phyloP scores from a whole-genome alignment of 1,284 basidiomycete species.

The Rhodotorula sp. region DNA sequence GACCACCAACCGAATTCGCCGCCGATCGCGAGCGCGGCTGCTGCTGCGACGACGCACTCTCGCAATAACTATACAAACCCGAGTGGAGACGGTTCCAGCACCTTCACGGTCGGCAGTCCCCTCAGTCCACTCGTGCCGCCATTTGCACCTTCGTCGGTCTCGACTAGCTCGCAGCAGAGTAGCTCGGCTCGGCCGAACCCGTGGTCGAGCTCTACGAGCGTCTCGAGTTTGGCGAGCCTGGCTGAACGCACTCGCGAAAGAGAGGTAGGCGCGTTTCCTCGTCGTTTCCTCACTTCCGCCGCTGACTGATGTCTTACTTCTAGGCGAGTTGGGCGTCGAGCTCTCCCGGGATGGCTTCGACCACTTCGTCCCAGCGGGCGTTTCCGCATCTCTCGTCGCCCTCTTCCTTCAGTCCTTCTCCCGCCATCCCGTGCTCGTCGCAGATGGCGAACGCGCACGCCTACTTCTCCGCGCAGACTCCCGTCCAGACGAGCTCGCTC shows the following conservation, averaged over 20 bases:
- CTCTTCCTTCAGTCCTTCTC: neutral
- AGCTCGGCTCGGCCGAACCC: neutral
- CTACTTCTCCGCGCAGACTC: neutral
- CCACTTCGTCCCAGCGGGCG: neutral
- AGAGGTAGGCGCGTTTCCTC: neutral
- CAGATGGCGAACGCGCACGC: neutral
- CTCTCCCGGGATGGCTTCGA: neutral
- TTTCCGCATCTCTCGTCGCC: neutral
- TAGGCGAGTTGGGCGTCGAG: slow-evolving; percentile 19
- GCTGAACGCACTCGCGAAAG: slow-evolving; percentile 10
- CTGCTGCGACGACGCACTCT: neutral
- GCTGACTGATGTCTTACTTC: neutral
- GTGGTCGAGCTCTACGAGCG: neutral
- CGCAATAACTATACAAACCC: too few relatives aligned
- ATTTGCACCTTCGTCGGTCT: slow-evolving; percentile 35
- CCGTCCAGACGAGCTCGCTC: neutral
- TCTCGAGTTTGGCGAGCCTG: neutral
- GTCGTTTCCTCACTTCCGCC: neutral
- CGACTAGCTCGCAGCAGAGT: neutral
- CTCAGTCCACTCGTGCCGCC: slow-evolving; percentile 43
- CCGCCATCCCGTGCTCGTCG: slow-evolving; percentile 3
- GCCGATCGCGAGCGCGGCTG: neutral
- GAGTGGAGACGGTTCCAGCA: too few relatives aligned
- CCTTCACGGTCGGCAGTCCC: slow-evolving; percentile 23
- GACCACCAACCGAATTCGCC: slow-evolving; percentile 7